Evolutionary conservation across 1,284 basidiomycete species (phyloP).

Genomic region (Ustanciosporium gigantosporum): DNA sequence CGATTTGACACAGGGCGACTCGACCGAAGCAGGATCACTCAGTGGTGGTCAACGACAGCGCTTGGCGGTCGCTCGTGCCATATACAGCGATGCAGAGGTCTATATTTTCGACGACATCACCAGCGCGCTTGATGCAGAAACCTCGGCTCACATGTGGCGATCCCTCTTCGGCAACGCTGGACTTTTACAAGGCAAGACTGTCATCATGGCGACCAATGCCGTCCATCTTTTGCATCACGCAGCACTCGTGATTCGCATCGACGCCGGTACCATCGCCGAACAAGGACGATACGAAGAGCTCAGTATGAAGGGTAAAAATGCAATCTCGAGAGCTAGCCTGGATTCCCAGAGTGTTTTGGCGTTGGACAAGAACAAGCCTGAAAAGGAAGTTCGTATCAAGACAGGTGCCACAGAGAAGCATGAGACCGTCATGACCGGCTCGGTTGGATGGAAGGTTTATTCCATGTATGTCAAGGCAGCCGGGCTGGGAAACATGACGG

Average conservation of each 20-base stretch:
- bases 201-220: conserved; percentile 48
- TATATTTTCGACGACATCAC: conserved; percentile 58
- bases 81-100: conserved; percentile 50
- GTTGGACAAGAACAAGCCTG: not conserved
- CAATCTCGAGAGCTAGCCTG: conserved; percentile 36
- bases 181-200: conserved; percentile 31
- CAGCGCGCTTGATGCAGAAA: conserved; percentile 68
- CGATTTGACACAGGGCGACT: conserved; percentile 46
- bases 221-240: conserved; percentile 38
- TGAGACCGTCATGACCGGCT: conserved; percentile 27
- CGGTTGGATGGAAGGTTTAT: conserved; percentile 23
- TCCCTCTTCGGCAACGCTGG: conserved; percentile 32
- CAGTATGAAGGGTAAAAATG: conserved; percentile 36
- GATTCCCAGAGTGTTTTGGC: conserved; percentile 15
- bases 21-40: conserved; percentile 46
- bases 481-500: conserved; percentile 2
- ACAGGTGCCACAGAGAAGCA: conserved; percentile 12
- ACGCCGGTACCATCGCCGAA: conserved; percentile 40
- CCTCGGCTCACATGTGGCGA: conserved; percentile 65
- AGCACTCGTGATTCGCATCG: conserved; percentile 24
- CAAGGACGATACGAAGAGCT: conserved; percentile 31
- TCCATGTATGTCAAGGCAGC: conserved; percentile 17
- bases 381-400: conserved; percentile 15
- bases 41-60: conserved; percentile 56
- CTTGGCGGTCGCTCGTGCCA: conserved; percentile 51